Evolutionary conservation across 1,284 basidiomycete species (phyloP).

Genomic region (Meripilus lineatus): DNA sequence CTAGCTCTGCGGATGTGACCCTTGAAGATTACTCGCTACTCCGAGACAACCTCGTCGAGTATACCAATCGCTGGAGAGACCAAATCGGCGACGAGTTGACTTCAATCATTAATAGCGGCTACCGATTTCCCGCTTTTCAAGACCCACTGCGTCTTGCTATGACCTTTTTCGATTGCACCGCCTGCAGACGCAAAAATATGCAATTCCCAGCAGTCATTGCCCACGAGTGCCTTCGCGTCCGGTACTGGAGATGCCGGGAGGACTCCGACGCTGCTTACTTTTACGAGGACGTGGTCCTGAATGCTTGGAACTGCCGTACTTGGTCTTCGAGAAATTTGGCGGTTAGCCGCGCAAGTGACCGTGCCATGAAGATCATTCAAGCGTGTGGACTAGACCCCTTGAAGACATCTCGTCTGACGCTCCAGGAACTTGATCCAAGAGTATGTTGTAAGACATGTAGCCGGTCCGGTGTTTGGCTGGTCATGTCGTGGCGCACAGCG

Average conservation of each 20-base stretch:
- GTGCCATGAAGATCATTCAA: neutral
- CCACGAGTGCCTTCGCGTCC: slow-evolving; percentile 3
- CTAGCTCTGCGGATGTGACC: neutral
- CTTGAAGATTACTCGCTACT: neutral
- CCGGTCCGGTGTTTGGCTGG: neutral
- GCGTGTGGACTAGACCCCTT: slow-evolving; percentile 5
- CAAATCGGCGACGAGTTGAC: neutral
- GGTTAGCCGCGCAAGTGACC: neutral
- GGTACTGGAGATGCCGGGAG: slow-evolving; percentile 4
- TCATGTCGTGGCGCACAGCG: slow-evolving; percentile 5
- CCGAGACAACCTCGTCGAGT: neutral
- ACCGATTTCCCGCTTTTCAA: neutral
- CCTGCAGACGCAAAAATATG: slow-evolving; percentile 1
- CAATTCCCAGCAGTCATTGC: slow-evolving; percentile 3
- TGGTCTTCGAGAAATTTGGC: slow-evolving; percentile 4
- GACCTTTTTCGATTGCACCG: slow-evolving; percentile 4
- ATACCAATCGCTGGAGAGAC: neutral
- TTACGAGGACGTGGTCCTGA: slow-evolving; percentile 3
- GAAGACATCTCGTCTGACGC: neutral
- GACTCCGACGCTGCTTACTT: slow-evolving; percentile 5
- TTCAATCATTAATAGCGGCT: neutral
- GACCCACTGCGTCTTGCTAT: slow-evolving; percentile 1
- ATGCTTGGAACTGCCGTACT: neutral
- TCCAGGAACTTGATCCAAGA: neutral
- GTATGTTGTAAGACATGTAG: slow-evolving; percentile 7